phyloP scores from a whole-genome alignment of 805 yeast genomes.

The Nakazawaea wyomingensis region DNA sequence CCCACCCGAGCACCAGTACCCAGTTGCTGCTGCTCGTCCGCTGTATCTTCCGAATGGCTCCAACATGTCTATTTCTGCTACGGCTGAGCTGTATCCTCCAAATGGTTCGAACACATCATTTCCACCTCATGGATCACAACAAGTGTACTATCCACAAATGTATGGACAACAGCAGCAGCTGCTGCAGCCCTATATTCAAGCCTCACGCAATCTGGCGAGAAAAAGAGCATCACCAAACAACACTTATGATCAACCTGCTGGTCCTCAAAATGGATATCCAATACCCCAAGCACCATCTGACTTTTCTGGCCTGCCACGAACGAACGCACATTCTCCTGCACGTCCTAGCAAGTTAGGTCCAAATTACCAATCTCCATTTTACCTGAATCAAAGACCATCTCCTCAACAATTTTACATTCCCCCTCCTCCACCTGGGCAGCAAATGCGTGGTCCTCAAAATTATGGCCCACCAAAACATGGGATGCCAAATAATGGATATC shows the following conservation, averaged over 20 bases:
- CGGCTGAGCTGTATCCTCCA: constrained; percentile 3
- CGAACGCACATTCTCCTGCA: constrained; percentile 8
- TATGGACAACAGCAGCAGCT: neutral
- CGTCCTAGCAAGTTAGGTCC: constrained; percentile 12
- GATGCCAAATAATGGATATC: neutral
- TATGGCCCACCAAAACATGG: neutral
- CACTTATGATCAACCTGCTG: neutral
- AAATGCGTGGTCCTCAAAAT: neutral
- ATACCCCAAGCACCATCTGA: neutral
- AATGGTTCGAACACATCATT: neutral
- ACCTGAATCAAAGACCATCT: neutral
- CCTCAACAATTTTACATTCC: neutral
- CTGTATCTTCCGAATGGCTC: neutral
- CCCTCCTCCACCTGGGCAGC: neutral
- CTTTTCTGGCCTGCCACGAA: neutral
- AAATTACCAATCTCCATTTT: neutral
- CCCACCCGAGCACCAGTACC: no score
- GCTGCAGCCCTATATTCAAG: neutral
- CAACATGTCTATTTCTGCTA: no score
- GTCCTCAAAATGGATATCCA: neutral
- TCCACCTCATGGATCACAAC: neutral
- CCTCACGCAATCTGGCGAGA: neutral
- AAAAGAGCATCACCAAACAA: neutral
- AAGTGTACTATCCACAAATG: no score
- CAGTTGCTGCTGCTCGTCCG: no score